A percentile compares a stretch with the other conserved stretches of the same genome.
Evolutionary conservation across 257 asterid species (phyloP).

Genomic region (Ophiorrhiza pumila): DNA sequence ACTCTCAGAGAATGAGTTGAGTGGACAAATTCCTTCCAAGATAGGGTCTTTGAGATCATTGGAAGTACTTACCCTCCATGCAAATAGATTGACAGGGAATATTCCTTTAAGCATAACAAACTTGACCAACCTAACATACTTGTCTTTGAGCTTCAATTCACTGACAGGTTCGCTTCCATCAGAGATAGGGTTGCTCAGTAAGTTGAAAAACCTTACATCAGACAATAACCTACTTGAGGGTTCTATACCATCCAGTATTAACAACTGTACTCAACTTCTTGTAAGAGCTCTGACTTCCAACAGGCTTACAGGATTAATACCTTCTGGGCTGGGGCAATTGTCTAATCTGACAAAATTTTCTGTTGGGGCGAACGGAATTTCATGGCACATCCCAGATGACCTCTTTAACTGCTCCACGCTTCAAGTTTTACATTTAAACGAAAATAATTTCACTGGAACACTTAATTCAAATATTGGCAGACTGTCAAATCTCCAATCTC

Average conservation of each 20-base stretch:
- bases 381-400: slow-evolving; percentile 60
- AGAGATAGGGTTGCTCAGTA: slow-evolving; percentile 50
- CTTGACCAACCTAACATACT: slow-evolving; percentile 53
- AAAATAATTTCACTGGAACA: slow-evolving; percentile 40
- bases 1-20: slow-evolving; percentile 52
- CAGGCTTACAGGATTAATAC: slow-evolving; percentile 46
- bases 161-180: slow-evolving; percentile 55
- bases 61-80: slow-evolving; percentile 65
- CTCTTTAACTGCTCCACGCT: slow-evolving; percentile 57
- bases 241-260: slow-evolving; percentile 54
- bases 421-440: slow-evolving; percentile 36
- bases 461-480: slow-evolving; percentile 47
- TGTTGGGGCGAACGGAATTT: slow-evolving; percentile 43
- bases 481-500: slow-evolving; percentile 39
- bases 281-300: slow-evolving; percentile 34
- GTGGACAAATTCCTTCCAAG: slow-evolving; percentile 44
- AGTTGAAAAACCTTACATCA: slow-evolving; percentile 57
- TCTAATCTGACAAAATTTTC: slow-evolving; percentile 47
- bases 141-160: slow-evolving; percentile 61
- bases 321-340: slow-evolving; percentile 46
- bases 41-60: slow-evolving; percentile 53
- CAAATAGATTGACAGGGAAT: slow-evolving; percentile 56
- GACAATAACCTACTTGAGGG: slow-evolving; percentile 48
- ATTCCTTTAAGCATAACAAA: slow-evolving; percentile 56
- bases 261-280: slow-evolving; percentile 54